Evolutionary conservation across 2,329 filamentous ascomycete species (phyloP), one percentile per base, ranked within the genome.

Genomic region (Ophiostoma sp.): DNA sequence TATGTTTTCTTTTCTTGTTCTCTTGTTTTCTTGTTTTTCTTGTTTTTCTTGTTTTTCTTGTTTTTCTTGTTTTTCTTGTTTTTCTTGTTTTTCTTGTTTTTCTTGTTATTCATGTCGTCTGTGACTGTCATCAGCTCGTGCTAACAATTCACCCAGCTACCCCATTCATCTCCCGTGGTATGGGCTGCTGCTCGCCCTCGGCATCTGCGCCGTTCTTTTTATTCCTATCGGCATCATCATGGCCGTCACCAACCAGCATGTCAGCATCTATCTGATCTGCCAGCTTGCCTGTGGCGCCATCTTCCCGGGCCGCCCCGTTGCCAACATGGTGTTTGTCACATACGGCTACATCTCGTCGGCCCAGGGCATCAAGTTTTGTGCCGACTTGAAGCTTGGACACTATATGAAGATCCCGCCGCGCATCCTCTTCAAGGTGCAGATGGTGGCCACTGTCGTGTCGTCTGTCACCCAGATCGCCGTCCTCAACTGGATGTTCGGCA

Each of bases 261-360:
- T 88, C 77, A 92, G 89, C 76, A 91, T 94, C 72, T 95, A 94
- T 76, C 84, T 95, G 47, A 91, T 95, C 73, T 94, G 91, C 76
- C 92, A 95, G 77, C 84, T 96, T 69, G 88, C 95, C 72, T 94
- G 91, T 71, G 92, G 92, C 67, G 87, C 85, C 66, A 82, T 92
- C 16, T 96, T 96, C 76, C 92, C 92, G 0, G 92, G 92, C 41
- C 88, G 90, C 0, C 92, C 92, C 0, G 91, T 96, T 11, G 92
- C 92, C 66, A 95, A 96, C 77, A 96, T 96, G 92, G 91, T 96
- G 47, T 96, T 96, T 74, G 91, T 94, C 64, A 95, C 91, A 0
- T 96, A 95, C 76, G 92, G 91, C 71, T 96, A 95, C 78, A 95
- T 95, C 75, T 93, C 90, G 4, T 93, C 90, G 0, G 90, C 91